These are phyloP conservation scores for Fonsecaea multimorphosa DNA, from an alignment of 2,329 filamentous ascomycete species.

Conservation along the genomic window DNA sequence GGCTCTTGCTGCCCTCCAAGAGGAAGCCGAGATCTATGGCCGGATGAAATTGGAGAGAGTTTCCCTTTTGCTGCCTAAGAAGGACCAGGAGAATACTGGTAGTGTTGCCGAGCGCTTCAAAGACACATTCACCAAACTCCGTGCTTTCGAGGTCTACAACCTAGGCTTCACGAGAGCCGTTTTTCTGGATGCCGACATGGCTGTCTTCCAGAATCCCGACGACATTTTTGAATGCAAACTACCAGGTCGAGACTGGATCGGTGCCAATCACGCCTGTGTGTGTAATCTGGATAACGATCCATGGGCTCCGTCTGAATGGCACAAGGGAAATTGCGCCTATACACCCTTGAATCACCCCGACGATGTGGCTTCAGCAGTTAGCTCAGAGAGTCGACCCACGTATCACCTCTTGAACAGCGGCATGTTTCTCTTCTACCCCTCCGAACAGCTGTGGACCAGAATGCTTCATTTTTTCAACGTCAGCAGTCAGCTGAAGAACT, in stretches of 20 bases:
- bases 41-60: constrained; percentile 51
- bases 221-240: constrained; percentile 53
- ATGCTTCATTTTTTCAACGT: constrained; percentile 51
- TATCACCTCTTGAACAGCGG: constrained; percentile 58
- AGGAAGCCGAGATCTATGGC: constrained; percentile 48
- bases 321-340: constrained; percentile 56
- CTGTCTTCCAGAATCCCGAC: constrained; percentile 53
- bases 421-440: constrained; percentile 55
- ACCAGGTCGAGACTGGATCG: constrained; percentile 49
- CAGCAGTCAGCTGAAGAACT: constrained; percentile 48
- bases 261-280: constrained; percentile 15
- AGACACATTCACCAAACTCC: constrained; percentile 63
- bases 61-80: constrained; percentile 50
- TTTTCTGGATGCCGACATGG: constrained; percentile 62
- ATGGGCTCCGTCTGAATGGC: constrained; percentile 60
- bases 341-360: constrained; percentile 35
- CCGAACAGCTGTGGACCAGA: constrained; percentile 45
- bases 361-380: constrained; percentile 39
- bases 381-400: constrained; percentile 43
- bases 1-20: constrained; percentile 51
- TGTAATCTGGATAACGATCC: constrained; percentile 49
- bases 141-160: constrained; percentile 56
- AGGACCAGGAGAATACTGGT: constrained; percentile 40
- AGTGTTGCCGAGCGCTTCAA: constrained; percentile 59
- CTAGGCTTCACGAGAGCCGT: constrained; percentile 51